Conservation (phyloP, 257 asterid genomes). For the Mitragyna speciosa region DNA sequence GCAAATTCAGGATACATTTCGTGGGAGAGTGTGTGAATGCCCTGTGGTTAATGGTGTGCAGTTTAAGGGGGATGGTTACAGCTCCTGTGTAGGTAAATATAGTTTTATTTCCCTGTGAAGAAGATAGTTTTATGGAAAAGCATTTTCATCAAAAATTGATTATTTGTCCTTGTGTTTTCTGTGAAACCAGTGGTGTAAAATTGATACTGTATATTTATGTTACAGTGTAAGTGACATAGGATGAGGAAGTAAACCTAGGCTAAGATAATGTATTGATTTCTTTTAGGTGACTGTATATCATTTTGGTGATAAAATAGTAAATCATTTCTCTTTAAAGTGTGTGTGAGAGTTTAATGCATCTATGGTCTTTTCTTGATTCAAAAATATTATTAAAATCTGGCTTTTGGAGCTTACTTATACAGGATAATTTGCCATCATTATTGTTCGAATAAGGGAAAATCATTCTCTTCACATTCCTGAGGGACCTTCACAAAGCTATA, state of each 20-base stretch:
- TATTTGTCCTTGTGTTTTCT: background rate
- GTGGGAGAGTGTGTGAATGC: constrained; percentile 84
- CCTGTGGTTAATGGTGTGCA: constrained; percentile 73
- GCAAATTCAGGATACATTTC: constrained; percentile 63
- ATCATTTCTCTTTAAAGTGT: background rate
- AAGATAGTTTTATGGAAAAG: background rate
- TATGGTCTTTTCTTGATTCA: background rate
- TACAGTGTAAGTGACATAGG: background rate
- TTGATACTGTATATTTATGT: too few relatives aligned
- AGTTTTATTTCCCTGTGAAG: background rate
- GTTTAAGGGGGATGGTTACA: constrained; percentile 82
- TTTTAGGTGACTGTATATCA: background rate
- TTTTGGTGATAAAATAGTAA: background rate
- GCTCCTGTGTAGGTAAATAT: constrained; percentile 54
- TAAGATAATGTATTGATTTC: background rate
- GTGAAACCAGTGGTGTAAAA: background rate
- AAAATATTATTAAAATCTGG: background rate
- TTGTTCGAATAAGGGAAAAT: background rate
- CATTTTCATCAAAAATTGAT: background rate
- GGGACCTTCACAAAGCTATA: background rate
- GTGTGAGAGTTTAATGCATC: background rate
- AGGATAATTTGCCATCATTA: background rate
- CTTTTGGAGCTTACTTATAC: background rate
- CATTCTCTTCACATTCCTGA: background rate
- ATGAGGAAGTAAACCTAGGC: background rate